A percentile compares a stretch with the other conserved stretches of the same genome.
Evolutionary conservation across 257 asterid genomes (phyloP).

Genomic region (Salvia splendens): DNA sequence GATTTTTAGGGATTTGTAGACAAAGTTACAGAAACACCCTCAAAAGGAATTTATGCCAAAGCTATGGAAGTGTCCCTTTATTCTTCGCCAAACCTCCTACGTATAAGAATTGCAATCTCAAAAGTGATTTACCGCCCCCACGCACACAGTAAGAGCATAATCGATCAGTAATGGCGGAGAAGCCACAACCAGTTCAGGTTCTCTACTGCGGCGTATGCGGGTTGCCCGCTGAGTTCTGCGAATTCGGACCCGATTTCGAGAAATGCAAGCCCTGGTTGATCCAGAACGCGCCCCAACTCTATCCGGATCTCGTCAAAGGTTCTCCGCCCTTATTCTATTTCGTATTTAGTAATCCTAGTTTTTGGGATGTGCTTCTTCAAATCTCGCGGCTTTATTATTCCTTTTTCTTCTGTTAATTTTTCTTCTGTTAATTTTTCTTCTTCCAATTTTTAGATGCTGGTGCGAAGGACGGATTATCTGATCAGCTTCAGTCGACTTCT

Average conservation of each 20-base stretch:
- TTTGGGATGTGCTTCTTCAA: neutral
- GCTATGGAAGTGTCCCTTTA: too few species aligned
- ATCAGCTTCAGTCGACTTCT: conserved; percentile 82
- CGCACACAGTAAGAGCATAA: conserved; percentile 23
- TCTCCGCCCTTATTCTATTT: conserved; percentile 34
- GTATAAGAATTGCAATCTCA: neutral
- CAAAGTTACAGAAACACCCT: too few species aligned
- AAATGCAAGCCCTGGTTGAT: conserved; percentile 98
- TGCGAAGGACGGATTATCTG: conserved; percentile 61
- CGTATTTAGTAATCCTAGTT: neutral
- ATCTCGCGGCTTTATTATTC: neutral
- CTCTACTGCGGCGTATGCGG: conserved; percentile 85
- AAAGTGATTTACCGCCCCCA: conserved; percentile 14
- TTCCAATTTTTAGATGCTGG: conserved; percentile 52
- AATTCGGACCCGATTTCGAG: conserved; percentile 88
- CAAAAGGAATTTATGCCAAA: too few species aligned
- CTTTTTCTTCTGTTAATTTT: neutral
- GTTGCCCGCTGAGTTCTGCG: conserved; percentile 95
- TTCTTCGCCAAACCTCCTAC: conserved; percentile 7
- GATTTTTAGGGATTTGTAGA: too few species aligned
- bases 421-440: neutral
- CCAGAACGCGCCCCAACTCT: conserved; percentile 68
- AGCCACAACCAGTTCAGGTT: conserved; percentile 68
- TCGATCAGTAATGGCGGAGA: conserved; percentile 65
- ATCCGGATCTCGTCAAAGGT: conserved; percentile 93